A percentile compares a stretch with the other conserved stretches of the same genome.
Evolutionary conservation across 2,329 filamentous ascomycete species (phyloP).

Genomic region (Colletotrichum liriopes): DNA sequence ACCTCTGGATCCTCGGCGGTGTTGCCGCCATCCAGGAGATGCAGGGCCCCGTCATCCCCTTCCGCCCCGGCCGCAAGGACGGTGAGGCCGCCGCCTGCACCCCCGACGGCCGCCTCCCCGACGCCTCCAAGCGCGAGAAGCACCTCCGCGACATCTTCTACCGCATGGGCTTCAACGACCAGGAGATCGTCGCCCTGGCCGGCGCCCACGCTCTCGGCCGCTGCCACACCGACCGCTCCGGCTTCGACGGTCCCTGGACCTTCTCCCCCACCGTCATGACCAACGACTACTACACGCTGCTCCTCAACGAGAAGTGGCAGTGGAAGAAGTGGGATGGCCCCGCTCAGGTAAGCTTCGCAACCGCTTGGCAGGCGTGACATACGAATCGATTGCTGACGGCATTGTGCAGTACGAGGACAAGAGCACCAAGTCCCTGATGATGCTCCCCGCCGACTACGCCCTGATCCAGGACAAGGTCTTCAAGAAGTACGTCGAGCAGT

Average conservation of each 20-base stretch:
- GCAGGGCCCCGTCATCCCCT: conserved; percentile 89
- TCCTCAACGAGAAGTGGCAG: conserved; percentile 93
- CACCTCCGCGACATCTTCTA: conserved; percentile 94
- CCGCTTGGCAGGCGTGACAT: neutral
- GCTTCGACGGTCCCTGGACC: conserved; percentile 91
- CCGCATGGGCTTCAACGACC: conserved; percentile 98
- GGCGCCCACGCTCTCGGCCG: conserved; percentile 92
- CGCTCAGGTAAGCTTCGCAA: conserved; percentile 68
- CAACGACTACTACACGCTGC: conserved; percentile 94
- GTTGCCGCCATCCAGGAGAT: conserved; percentile 94
- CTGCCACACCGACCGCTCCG: conserved; percentile 90
- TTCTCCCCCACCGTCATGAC: conserved; percentile 92
- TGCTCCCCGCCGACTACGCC: conserved; percentile 94
- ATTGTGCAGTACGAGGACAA: conserved; percentile 83
- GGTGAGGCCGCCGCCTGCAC: conserved; percentile 88
- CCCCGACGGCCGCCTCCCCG: conserved; percentile 89
- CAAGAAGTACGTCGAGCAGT: conserved; percentile 84
- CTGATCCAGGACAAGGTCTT: conserved; percentile 92
- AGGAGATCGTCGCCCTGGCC: conserved; percentile 91
- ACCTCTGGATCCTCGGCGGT: conserved; percentile 94
- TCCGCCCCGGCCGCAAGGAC: conserved; percentile 88
- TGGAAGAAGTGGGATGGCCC: conserved; percentile 94
- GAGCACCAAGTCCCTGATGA: conserved; percentile 91
- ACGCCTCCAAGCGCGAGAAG: conserved; percentile 82
- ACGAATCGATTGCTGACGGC: neutral